A percentile compares a stretch with the other conserved stretches of the same genome.
Evolutionary conservation across 768 basidiomycete species (phyloP).

Genomic region (Kwoniella mangroviensis): DNA sequence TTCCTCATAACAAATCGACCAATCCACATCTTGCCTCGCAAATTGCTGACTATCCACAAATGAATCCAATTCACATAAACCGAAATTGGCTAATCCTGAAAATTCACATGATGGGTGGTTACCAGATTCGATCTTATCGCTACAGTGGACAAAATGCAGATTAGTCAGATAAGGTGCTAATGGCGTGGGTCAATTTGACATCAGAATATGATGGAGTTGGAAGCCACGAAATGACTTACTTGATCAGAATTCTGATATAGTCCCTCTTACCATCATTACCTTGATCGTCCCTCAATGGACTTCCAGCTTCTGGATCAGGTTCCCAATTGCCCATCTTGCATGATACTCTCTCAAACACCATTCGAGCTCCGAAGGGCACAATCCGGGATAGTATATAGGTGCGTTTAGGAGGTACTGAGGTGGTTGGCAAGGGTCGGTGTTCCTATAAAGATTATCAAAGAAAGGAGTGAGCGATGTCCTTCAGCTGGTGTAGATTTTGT

Average conservation of each 20-base stretch:
- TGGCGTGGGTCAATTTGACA: too few species aligned
- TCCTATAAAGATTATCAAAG: constrained; percentile 17
- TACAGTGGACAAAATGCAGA: constrained; percentile 30
- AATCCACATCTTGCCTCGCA: constrained; percentile 69
- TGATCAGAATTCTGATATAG: constrained; percentile 76
- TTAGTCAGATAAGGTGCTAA: constrained; percentile 62
- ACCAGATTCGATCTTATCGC: constrained; percentile 50
- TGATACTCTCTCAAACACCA: constrained; percentile 70
- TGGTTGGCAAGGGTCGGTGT: constrained; percentile 36
- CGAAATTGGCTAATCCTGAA: constrained; percentile 58
- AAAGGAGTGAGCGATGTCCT: neutral
- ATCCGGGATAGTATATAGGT: constrained; percentile 58
- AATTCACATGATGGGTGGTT: constrained; percentile 47
- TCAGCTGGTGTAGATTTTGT: neutral
- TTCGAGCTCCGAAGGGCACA: constrained; percentile 74
- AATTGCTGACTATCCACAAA: constrained; percentile 77
- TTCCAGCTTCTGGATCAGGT: constrained; percentile 42
- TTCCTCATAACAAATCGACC: constrained; percentile 60
- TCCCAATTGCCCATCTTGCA: constrained; percentile 59
- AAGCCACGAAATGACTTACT: constrained; percentile 52
- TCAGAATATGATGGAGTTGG: too few species aligned
- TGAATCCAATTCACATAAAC: constrained; percentile 68
- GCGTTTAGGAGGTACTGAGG: constrained; percentile 30
- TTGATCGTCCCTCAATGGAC: constrained; percentile 8
- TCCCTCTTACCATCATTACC: constrained; percentile 54